phyloP scores from a whole-genome alignment of 2,329 filamentous ascomycete species.

The Botrytis byssoidea region DNA sequence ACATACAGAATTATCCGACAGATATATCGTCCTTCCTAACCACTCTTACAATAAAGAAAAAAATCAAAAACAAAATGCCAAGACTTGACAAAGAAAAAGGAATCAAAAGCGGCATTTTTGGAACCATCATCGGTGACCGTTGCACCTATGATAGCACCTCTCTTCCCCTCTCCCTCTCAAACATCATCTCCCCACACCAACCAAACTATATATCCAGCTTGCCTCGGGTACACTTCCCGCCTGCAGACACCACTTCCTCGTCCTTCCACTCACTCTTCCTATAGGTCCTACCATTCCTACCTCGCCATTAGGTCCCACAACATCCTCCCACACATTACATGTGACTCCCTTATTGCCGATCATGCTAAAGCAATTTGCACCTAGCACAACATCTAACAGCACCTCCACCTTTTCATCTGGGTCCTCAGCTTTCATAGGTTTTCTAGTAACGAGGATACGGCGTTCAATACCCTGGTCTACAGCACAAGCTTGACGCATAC shows the following conservation, averaged over 20 bases:
- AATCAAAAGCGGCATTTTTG: slow-evolving; percentile 8
- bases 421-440: slow-evolving; percentile 24
- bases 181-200: slow-evolving; percentile 18
- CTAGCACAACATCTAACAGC: slow-evolving; percentile 31
- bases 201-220: slow-evolving; percentile 34
- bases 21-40: background rate
- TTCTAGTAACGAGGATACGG: slow-evolving; percentile 76
- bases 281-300: slow-evolving; percentile 30
- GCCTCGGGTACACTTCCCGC: slow-evolving; percentile 30
- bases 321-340: slow-evolving; percentile 35
- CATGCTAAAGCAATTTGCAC: slow-evolving; percentile 31
- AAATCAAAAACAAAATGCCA: background rate
- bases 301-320: slow-evolving; percentile 33
- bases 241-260: slow-evolving; percentile 36
- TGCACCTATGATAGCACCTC: background rate
- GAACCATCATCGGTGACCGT: background rate
- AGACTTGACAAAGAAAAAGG: background rate
- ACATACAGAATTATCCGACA: slow-evolving; percentile 1
- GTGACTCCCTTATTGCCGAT: slow-evolving; percentile 32
- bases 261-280: slow-evolving; percentile 33
- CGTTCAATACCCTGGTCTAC: slow-evolving; percentile 73
- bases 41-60: slow-evolving; percentile 2
- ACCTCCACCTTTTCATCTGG: slow-evolving; percentile 21
- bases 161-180: background rate
- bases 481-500: slow-evolving; percentile 57